phyloP scores from a whole-genome alignment of 148 eudicot species.

The Chenopodium berlandieri region DNA sequence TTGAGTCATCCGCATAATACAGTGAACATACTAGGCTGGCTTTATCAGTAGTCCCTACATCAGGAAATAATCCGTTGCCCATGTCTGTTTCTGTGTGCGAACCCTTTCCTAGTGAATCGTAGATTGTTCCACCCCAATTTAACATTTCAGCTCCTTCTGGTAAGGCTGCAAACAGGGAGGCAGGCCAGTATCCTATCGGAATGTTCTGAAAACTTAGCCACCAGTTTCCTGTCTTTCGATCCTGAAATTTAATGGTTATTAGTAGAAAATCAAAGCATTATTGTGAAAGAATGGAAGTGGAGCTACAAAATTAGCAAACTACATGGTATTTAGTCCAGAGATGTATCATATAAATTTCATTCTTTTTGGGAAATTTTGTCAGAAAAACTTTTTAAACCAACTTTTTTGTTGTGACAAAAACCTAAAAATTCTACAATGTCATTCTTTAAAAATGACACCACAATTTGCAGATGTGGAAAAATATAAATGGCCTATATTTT shows the following conservation, averaged over 20 bases:
- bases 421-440: no score
- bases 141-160: slow-evolving; percentile 1
- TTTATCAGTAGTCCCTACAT: background rate
- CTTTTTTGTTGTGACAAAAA: no score
- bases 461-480: no score
- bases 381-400: no score
- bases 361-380: no score
- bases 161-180: slow-evolving; percentile 6
- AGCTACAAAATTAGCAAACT: no score
- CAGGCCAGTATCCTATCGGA: slow-evolving; percentile 21
- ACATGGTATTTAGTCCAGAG: no score
- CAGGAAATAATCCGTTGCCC: slow-evolving; percentile 21
- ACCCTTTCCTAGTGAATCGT: background rate
- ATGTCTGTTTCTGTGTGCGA: slow-evolving; percentile 12
- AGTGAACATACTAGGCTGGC: background rate
- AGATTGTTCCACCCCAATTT: slow-evolving; percentile 14
- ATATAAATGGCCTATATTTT: no score
- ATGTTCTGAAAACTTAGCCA: background rate
- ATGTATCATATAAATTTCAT: no score
- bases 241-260: background rate
- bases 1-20: background rate
- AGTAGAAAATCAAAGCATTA: background rate
- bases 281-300: no score
- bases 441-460: no score
- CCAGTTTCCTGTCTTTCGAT: slow-evolving; percentile 12